Percentiles rank a stretch among this genome's conserved stretches.
Evolutionary conservation across 495 filamentous ascomycete genomes (phyloP).

Genomic region (Penicillium chermesinum): DNA sequence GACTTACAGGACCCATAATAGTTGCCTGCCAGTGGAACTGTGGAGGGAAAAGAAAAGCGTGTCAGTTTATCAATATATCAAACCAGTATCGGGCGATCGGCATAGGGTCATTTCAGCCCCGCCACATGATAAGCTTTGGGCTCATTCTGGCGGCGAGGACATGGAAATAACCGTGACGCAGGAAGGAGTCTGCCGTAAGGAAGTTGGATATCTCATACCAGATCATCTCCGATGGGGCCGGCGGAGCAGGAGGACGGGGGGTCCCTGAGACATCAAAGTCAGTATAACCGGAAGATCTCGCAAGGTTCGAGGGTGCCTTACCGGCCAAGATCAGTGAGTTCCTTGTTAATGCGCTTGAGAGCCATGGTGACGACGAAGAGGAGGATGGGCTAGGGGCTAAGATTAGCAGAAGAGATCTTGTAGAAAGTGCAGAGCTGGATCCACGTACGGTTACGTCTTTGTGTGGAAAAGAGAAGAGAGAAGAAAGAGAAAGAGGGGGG

Average conservation of each 20-base stretch:
- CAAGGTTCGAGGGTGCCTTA: constrained; percentile 46
- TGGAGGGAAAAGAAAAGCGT: constrained; percentile 6
- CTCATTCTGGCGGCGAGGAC: constrained; percentile 9
- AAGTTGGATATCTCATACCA: constrained; percentile 59
- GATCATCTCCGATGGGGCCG: constrained; percentile 91
- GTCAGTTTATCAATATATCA: constrained; percentile 18
- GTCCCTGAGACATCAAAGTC: constrained; percentile 58
- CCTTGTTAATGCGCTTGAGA: constrained; percentile 99
- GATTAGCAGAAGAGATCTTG: not conserved
- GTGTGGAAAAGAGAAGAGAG: constrained; percentile 28
- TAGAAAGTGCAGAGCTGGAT: constrained; percentile 2
- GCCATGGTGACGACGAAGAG: constrained; percentile 62
- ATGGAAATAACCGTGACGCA: constrained; percentile 7
- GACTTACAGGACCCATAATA: constrained; percentile 98
- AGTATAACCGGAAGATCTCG: constrained; percentile 5
- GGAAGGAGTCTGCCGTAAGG: not conserved
- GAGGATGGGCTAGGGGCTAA: constrained; percentile 9
- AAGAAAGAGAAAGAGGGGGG: constrained; percentile 25
- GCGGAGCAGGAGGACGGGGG: constrained; percentile 98
- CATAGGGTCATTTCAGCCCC: constrained; percentile 15
- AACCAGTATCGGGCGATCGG: constrained; percentile 8
- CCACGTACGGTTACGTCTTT: constrained; percentile 31
- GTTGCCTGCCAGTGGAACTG: constrained; percentile 99
- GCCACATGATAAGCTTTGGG: constrained; percentile 17
- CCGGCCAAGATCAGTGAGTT: constrained; percentile 98